Conservation (phyloP, 2,329 filamentous ascomycete species). For the Colletotrichum salicis region DNA sequence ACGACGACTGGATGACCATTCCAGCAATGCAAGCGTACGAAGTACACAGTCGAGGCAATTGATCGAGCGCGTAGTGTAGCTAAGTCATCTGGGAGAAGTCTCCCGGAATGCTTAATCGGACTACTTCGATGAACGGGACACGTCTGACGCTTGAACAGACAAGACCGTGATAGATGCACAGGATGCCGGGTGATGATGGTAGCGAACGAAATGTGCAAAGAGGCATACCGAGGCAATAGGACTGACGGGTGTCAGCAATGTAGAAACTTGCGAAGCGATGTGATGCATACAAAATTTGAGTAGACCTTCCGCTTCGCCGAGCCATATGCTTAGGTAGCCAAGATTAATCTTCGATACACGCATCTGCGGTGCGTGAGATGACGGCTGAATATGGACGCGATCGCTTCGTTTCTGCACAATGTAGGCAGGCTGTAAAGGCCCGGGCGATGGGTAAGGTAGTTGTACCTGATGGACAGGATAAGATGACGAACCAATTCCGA, state of each 20-base stretch:
- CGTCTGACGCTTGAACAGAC: background rate
- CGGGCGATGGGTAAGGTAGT: background rate
- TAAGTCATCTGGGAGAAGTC: background rate
- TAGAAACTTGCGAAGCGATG: background rate
- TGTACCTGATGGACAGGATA: background rate
- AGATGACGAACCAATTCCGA: background rate
- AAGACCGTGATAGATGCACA: background rate
- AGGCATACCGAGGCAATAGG: background rate
- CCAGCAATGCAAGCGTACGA: background rate
- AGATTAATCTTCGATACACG: background rate
- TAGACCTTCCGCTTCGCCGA: background rate
- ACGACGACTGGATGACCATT: slow-evolving; percentile 1
- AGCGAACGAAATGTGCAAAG: too few species aligned
- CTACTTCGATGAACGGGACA: background rate
- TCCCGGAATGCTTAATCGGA: background rate
- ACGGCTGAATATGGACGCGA: background rate
- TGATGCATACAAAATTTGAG: background rate
- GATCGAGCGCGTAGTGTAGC: too few species aligned
- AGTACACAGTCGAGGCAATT: background rate
- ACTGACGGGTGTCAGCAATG: background rate
- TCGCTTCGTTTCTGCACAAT: background rate
- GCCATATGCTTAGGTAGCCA: background rate
- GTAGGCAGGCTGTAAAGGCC: background rate
- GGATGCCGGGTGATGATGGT: background rate
- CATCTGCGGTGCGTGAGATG: background rate